Base-by-base conservation (phyloP, 2,329 filamentous ascomycete species). In the Bimuria novae-zelandiae region DNA sequence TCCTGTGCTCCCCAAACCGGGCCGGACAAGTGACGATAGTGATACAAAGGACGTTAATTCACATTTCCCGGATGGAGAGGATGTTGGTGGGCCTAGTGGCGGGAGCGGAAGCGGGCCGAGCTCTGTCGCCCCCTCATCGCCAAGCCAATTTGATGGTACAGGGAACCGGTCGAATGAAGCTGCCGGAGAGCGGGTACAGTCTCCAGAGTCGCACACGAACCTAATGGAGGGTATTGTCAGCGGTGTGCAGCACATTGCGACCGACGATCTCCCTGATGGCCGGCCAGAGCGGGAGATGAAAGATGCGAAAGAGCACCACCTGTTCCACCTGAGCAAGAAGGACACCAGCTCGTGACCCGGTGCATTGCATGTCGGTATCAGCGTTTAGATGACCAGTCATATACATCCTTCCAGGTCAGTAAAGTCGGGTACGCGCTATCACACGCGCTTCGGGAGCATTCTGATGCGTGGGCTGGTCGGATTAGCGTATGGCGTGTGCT, bases 241-340 rank as follows among this genome's bases (percentile, higher is more conserved):
- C 16, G 63, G 69, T 2, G 54, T 64, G 11, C 64, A 70, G 36
- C 70, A 73, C 49, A 61, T 75, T 10, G 69, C 69, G 0, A 78
- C 76, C 1, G 60, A 66, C n/a, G 71, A 75, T n/a, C 63, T 78
- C 3, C 76, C 77, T 0, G 76, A 67, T 32, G 77, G 77, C 2
- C 62, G 63, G 21, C 73, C 75, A 10, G 75, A 77, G 55, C 62
- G 67, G 7, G 66, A 78, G 41, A 63, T 76, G 61, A 68, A 73
- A 44, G 64, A 66, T 17, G 63, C 65, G 1, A 72, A 70, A 17
- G 68, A 71, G 40, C 72, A 74, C 53, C 50, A 47, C 3, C 41
- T 75, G 19, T 69, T 69, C 2, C 70, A 73, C 51, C 37, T 73
- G 42, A 59, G 61, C 16, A 62, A 54, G 47, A 52, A 54, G 36